phyloP scores from a whole-genome alignment of 768 basidiomycete species.

The Mycena albidolilacea region DNA sequence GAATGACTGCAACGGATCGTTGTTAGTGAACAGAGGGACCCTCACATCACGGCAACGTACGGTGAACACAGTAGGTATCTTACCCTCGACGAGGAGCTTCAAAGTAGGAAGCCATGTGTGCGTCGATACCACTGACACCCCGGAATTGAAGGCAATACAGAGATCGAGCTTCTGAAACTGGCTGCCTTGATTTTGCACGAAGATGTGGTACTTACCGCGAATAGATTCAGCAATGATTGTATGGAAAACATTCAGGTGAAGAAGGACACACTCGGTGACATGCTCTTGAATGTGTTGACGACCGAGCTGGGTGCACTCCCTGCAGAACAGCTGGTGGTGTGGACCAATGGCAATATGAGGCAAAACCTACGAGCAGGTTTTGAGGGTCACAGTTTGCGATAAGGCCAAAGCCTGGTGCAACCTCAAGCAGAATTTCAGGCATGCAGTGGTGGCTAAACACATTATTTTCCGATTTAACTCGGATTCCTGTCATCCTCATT shows the following conservation, averaged over 20 bases:
- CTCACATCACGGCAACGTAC: constrained; percentile 9
- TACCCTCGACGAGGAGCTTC: constrained; percentile 32
- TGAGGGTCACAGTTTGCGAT: neutral
- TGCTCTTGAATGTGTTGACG: constrained; percentile 32
- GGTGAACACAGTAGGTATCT: constrained; percentile 33
- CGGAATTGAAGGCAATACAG: constrained; percentile 37
- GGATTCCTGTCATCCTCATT: no score
- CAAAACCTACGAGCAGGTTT: constrained; percentile 26
- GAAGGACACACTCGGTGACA: constrained; percentile 17
- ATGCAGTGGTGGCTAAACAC: no score
- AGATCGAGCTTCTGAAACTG: constrained; percentile 31
- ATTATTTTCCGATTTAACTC: no score
- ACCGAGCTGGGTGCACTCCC: constrained; percentile 21
- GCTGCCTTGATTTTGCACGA: constrained; percentile 23
- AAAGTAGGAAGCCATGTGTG: constrained; percentile 29
- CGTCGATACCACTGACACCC: constrained; percentile 3
- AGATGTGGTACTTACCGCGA: constrained; percentile 35
- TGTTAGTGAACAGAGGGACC: neutral
- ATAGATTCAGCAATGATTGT: neutral
- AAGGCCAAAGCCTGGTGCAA: no score
- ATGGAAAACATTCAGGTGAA: neutral
- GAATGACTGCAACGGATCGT: constrained; percentile 19
- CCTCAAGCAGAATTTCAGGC: no score
- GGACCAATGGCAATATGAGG: neutral
- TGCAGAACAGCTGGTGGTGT: neutral